phyloP scores from a whole-genome alignment of 768 basidiomycete genomes.

The Butyriboletus loyo region DNA sequence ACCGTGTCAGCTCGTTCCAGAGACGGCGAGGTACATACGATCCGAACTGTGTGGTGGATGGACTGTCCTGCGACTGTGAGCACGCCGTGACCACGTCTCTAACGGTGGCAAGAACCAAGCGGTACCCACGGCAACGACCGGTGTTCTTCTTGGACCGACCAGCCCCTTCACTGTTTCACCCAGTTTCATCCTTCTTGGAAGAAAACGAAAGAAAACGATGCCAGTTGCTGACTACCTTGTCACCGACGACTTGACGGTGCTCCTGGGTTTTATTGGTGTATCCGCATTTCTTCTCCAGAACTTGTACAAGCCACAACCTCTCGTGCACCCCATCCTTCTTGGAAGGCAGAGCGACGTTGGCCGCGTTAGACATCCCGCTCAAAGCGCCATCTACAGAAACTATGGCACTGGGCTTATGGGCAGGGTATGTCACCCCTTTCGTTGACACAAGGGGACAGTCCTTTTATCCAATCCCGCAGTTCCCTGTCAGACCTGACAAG shows the following conservation, averaged over 20 bases:
- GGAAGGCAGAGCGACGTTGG: conserved; percentile 90
- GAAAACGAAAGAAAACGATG: conserved; percentile 33
- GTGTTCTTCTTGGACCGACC: neutral
- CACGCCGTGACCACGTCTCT: neutral
- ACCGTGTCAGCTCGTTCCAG: neutral
- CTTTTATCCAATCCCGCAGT: conserved; percentile 41
- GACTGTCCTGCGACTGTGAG: neutral
- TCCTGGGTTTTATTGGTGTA: conserved; percentile 70
- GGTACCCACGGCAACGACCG: conserved; percentile 9
- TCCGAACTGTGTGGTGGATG: neutral
- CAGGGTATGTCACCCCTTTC: conserved; percentile 50
- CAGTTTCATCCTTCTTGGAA: neutral
- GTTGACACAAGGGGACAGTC: neutral
- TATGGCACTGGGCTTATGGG: conserved; percentile 84
- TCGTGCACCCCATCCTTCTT: conserved; percentile 91
- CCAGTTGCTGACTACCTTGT: conserved; percentile 56
- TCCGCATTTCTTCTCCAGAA: conserved; percentile 76
- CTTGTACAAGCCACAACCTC: conserved; percentile 75
- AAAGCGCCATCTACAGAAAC: conserved; percentile 88
- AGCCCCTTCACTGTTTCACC: neutral
- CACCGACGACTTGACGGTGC: conserved; percentile 77
- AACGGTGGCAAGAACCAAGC: neutral
- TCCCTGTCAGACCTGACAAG: conserved; percentile 68
- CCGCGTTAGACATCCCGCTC: conserved; percentile 71
- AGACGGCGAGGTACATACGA: neutral